Base-by-base conservation (phyloP, 2,329 filamentous ascomycete species). In the Zymoseptoria ardabiliae region DNA sequence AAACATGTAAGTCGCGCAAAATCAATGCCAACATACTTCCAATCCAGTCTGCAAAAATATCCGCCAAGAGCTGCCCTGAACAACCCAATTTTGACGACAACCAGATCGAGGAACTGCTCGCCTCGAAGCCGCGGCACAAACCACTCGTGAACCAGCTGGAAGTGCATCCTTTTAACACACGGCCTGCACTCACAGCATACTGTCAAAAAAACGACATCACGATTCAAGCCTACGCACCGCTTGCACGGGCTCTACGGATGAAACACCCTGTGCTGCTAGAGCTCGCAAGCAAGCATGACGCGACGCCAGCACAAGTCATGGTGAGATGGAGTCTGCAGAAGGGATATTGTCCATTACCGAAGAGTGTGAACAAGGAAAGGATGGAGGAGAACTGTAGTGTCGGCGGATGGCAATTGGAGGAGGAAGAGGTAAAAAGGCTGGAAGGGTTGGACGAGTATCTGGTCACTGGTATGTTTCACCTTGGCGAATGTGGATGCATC, bases 91-190 rank as follows among this genome's bases (percentile, higher is more conserved):
- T 45, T 45, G 35, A 45, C 35, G 35, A 45, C 35, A 7, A n/a
- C 20, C 63, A 87, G 82, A 80, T 91, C 55, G 81, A 89, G 63
- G 88, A 91, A 70, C 76, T 91, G 54, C 81, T 90, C 68, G 78
- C 79, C 2, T 81, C 81, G 0, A 82, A 82, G 10, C 85, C 87
- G 0, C 78, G 79, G 0, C 80, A 89, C 52, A 72, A 77, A 9
- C 89, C 90, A 0, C 82, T 85, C 1, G 83, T 93, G 55, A 93
- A 93, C 68, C 90, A 94, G 75, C 87, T 92, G 67, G 88, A 93
- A 72, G 82, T 92, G 1, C 89, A 93, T 62, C 89, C 89, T 0
- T 94, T 93, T 81, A 90, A 92, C 71, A 91, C 88, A 1, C 83
- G 87, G 56, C 79, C 78, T 0, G 79, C 81, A 45, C 91, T 94